A percentile compares a stretch with the other conserved stretches of the same genome.
These are phyloP conservation scores for Prosopis cineraria DNA, from an alignment of 306 rosid genomes.

Conservation along the genomic window DNA sequence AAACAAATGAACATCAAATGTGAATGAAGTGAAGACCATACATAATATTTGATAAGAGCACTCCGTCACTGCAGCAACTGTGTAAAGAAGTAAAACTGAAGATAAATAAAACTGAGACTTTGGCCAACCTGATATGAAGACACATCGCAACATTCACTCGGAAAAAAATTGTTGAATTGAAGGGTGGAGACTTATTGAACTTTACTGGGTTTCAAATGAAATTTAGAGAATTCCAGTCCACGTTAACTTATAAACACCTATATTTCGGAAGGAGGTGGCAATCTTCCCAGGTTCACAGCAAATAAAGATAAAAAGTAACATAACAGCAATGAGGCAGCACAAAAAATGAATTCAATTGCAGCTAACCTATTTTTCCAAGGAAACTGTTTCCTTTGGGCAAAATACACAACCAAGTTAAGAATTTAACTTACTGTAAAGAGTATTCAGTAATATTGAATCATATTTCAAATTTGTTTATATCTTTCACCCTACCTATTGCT, in stretches of 20 bases:
- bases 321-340: neutral
- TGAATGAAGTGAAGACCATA: neutral
- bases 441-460: constrained; percentile 13
- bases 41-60: too few relatives aligned
- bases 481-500: neutral
- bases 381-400: constrained; percentile 14
- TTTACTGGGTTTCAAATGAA: neutral
- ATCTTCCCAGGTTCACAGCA: neutral
- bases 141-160: too few relatives aligned
- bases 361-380: neutral
- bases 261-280: neutral
- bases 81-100: too few relatives aligned
- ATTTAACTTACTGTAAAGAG: neutral
- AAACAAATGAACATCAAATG: neutral
- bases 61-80: too few relatives aligned
- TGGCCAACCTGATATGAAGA: too few relatives aligned
- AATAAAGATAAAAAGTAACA: neutral
- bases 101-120: too few relatives aligned
- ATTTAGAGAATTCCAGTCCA: neutral
- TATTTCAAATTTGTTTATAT: constrained; percentile 2
- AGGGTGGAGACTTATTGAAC: neutral
- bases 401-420: neutral
- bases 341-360: neutral
- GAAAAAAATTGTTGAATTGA: too few relatives aligned
- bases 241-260: neutral